Conservation (phyloP, 371 early-diverging fungal species). For the Actinomucor elegans region DNA sequence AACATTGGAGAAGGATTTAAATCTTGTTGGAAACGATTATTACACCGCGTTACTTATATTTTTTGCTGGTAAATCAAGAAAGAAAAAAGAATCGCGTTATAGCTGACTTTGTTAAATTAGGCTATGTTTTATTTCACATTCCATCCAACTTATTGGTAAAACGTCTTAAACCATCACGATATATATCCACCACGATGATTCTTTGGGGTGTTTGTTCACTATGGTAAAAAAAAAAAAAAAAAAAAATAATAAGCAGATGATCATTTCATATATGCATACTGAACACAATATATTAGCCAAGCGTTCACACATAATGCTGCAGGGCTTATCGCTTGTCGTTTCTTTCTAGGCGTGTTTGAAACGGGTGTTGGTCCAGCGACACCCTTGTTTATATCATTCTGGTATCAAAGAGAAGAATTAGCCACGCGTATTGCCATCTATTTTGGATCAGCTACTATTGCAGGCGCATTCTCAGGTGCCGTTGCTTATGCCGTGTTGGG, state of each 20-base stretch:
- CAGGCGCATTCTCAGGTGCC: constrained; percentile 52
- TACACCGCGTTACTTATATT: constrained; percentile 43
- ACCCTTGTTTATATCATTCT: constrained; percentile 39
- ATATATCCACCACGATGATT: constrained; percentile 41
- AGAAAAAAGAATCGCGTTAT: neutral
- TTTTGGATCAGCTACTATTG: constrained; percentile 42
- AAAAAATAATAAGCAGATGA: neutral
- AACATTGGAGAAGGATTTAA: constrained; percentile 34
- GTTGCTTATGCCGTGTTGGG: constrained; percentile 40
- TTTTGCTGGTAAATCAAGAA: constrained; percentile 30
- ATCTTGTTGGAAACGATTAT: constrained; percentile 38
- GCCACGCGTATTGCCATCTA: constrained; percentile 42
- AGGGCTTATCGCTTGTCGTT: constrained; percentile 55
- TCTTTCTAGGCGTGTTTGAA: constrained; percentile 60
- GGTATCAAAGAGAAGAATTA: constrained; percentile 43
- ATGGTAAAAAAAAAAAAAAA: constrained; percentile 22
- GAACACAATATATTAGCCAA: constrained; percentile 31
- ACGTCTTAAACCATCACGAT: constrained; percentile 34
- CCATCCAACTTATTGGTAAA: constrained; percentile 41
- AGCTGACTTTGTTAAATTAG: neutral
- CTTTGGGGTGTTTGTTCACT: constrained; percentile 45
- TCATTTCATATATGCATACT: neutral
- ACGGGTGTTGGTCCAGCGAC: constrained; percentile 41
- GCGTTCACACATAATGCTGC: constrained; percentile 48
- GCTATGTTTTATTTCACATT: constrained; percentile 38